Percentiles rank a stretch among this genome's conserved stretches.
These are phyloP conservation scores for Haplosporangium gracile DNA, from an alignment of 192 early-diverging fungal genomes.

Conservation along the genomic window DNA sequence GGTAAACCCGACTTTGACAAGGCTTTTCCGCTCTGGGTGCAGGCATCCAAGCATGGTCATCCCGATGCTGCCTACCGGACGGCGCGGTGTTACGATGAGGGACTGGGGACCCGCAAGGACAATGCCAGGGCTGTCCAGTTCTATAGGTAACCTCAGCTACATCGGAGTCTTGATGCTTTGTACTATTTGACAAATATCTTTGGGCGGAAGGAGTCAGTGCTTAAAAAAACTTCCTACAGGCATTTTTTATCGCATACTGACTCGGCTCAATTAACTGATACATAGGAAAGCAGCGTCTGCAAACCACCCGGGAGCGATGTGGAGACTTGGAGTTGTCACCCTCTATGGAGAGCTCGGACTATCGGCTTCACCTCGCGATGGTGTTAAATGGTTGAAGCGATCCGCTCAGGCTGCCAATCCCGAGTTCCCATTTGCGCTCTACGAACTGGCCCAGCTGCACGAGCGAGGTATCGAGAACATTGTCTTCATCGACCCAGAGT, in stretches of 20 bases:
- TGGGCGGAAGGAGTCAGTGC: neutral
- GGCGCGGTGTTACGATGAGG: conserved; percentile 75
- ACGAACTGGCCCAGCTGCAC: conserved; percentile 71
- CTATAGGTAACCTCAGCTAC: conserved; percentile 63
- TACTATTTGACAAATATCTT: neutral
- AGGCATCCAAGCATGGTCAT: conserved; percentile 78
- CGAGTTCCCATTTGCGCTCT: conserved; percentile 71
- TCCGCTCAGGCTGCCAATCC: conserved; percentile 68
- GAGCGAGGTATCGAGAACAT: conserved; percentile 70
- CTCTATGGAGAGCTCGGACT: conserved; percentile 71
- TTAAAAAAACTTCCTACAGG: too few species aligned
- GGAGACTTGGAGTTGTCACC: conserved; percentile 71
- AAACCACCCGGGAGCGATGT: conserved; percentile 78
- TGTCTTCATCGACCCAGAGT: conserved; percentile 71
- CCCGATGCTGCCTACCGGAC: conserved; percentile 76
- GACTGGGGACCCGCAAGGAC: conserved; percentile 70
- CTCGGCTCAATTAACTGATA: conserved; percentile 4
- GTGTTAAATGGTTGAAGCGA: conserved; percentile 72
- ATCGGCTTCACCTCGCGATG: conserved; percentile 66
- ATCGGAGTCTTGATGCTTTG: neutral
- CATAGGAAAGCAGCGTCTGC: conserved; percentile 75
- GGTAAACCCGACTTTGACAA: conserved; percentile 78
- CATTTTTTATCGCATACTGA: neutral
- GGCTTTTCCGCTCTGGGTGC: conserved; percentile 74
- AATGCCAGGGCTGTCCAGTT: conserved; percentile 68